Evolutionary conservation across 2,329 filamentous ascomycete species (phyloP), one percentile per base, ranked within the genome.

Genomic region (Rosellinia necatrix): DNA sequence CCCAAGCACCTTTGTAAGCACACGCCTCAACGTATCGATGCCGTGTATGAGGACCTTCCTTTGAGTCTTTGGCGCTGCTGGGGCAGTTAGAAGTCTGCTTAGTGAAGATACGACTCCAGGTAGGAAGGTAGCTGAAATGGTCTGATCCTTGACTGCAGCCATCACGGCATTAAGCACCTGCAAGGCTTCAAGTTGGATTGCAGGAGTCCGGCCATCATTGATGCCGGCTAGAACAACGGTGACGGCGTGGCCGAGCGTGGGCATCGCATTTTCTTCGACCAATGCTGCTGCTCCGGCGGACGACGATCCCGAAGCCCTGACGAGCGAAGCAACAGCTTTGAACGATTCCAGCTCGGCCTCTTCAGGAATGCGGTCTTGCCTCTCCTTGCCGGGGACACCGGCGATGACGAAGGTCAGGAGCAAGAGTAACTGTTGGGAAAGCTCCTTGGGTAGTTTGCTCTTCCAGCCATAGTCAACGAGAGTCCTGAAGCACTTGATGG

Each of bases 71-170:
- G 78, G 75, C 9, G 81, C 80, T 35, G 82, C 83, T 0, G 87
- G 89, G 0, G 85, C 85, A 4, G 89, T 87, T 47, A 96, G 75
- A 0, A 91, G 76, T 66, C 88, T 92, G 2, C 89, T 87, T 21
- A 99, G 76, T 1, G 86, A 85, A 3, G 94, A 97, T 0, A 96
- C 84, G 0, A 91, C 91, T 8, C 92, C 91, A 0, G 96, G 94
- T 37, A 97, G 79, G 67, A 99, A 94, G 59, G 84, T 92, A 8
- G 91, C 90, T 53, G 96, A 77, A 2, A 90, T 85, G n/a, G 89
- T 82, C 42, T 82, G 82, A 65, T 94, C 88, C 49, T 81, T 85
- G 38, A 96, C 79, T 19, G 85, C 83, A 6, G 71, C 67, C 61
- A 86, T 83, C 6, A 94, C 75, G 0, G 82, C 76, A 47, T 82